These are phyloP conservation scores for Penicillium sp. DNA, from an alignment of 2,329 filamentous ascomycete genomes.

Conservation along the genomic window DNA sequence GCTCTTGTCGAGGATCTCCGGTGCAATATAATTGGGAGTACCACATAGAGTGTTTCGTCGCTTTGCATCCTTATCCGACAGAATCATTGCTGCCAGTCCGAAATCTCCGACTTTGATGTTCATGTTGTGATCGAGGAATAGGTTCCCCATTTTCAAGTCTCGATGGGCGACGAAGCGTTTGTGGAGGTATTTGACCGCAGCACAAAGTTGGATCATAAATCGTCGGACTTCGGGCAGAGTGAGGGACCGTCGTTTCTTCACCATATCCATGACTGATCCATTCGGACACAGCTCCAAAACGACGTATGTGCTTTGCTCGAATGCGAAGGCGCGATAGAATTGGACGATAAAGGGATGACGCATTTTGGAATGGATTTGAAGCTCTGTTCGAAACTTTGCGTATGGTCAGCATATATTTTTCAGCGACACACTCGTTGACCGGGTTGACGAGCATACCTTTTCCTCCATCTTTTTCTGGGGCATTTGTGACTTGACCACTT, in stretches of 20 bases:
- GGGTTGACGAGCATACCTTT: constrained; percentile 41
- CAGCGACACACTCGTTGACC: too few relatives aligned
- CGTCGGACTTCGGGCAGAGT: constrained; percentile 93
- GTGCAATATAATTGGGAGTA: constrained; percentile 97
- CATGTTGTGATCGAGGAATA: constrained; percentile 93
- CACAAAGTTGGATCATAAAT: constrained; percentile 92
- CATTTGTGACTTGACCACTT: constrained; percentile 56
- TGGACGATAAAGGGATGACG: constrained; percentile 93
- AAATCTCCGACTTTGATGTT: constrained; percentile 99
- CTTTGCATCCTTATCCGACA: constrained; percentile 85
- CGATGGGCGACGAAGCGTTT: constrained; percentile 93
- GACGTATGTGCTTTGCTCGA: constrained; percentile 86
- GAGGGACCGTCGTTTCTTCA: constrained; percentile 85
- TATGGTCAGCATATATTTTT: constrained; percentile 9
- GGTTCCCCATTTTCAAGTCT: constrained; percentile 96
- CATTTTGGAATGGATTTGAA: constrained; percentile 99
- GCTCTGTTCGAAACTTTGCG: constrained; percentile 72
- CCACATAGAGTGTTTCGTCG: constrained; percentile 93
- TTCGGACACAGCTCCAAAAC: constrained; percentile 94
- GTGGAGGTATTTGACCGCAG: constrained; percentile 98
- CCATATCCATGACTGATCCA: constrained; percentile 96
- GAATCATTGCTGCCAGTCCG: constrained; percentile 85
- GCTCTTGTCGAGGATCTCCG: constrained; percentile 91
- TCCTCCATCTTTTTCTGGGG: constrained; percentile 57
- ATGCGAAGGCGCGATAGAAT: constrained; percentile 92